A percentile compares a stretch with the other conserved stretches of the same genome.
These are phyloP conservation scores for Trametes villosa DNA, from an alignment of 768 basidiomycete species.

Conservation along the genomic window DNA sequence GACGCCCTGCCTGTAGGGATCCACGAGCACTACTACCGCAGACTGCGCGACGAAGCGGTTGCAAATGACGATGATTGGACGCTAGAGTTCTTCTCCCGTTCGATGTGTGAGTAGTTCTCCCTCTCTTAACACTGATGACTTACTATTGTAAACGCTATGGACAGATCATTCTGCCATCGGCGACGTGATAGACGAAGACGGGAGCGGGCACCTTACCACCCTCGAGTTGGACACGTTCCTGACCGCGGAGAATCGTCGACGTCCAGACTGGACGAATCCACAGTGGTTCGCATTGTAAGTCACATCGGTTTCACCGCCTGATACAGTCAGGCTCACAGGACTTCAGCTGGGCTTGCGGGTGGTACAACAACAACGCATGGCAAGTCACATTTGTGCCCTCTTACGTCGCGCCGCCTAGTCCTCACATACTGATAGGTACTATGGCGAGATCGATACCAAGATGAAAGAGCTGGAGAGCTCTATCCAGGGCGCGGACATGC, in stretches of 20 bases:
- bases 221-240: slow-evolving; percentile 13
- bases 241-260: not conserved
- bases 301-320: not conserved
- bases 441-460: not conserved
- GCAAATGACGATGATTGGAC: slow-evolving; percentile 14
- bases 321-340: too few species aligned
- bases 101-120: slow-evolving; percentile 10
- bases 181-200: slow-evolving; percentile 14
- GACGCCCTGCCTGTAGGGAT: not conserved
- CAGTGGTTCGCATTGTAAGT: slow-evolving; percentile 21
- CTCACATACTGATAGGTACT: slow-evolving; percentile 3
- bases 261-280: slow-evolving; percentile 2
- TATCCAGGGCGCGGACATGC: not conserved
- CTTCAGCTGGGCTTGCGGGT: slow-evolving; percentile 18
- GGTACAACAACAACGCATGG: slow-evolving; percentile 20
- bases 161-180: slow-evolving; percentile 19
- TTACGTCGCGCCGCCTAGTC: too few species aligned
- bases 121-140: too few species aligned
- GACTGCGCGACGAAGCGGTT: not conserved
- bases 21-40: not conserved
- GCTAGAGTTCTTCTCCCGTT: slow-evolving; percentile 8
- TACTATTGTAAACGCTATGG: too few species aligned
- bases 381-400: not conserved
- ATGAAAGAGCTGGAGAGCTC: not conserved
- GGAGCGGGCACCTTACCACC: slow-evolving; percentile 9